Base-by-base conservation (phyloP, 306 rosid species). In the Vigna hirtella region DNA sequence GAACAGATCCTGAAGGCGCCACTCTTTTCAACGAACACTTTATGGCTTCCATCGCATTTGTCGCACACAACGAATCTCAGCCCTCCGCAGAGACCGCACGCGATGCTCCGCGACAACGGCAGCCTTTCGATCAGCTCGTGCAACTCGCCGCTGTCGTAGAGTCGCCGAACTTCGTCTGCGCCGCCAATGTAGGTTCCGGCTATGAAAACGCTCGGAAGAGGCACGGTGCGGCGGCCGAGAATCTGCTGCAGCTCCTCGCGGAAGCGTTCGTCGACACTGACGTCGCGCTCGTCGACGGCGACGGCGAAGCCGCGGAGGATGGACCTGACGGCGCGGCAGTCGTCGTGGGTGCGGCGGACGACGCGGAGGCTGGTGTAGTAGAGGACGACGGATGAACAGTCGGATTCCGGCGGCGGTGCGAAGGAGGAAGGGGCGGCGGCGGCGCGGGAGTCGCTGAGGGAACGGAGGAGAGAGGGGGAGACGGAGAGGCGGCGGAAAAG, bases 321-420 rank as follows among this genome's bases (percentile, higher is more conserved):
- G 1, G 95, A 89, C 24, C 86, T 83, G 63, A 89, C 92, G 72
- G 76, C 71, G 22, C 86, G 74, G 76, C 97, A 90, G 73, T 92
- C 93, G 66, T 91, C 91, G 89, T 76, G 88, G 65, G 98, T 94
- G 69, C 86, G 85, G 74, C 97, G 92, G 32, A 94, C 90, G 63
- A 92, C 88, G 48, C 95, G 93, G 61, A 94, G 92, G 87, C 95
- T 90, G 14, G 98, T 94, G 86, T 73, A 84, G 88, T 88, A 94
- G 22, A 94, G 48, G 59, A 92, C 91, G 64, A 90, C 58, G 5
- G 63, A 3, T 30, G 90, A 77, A 34, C 71, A 81, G 51, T 87
- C 90, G 9, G 80, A 80, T 73, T 83, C 85, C 1, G 91, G 89
- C 0, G 90, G 90, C 0, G 62, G 38, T 1, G 79, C 18, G 52